Base-by-base conservation (phyloP, 352 stramenopile species). In the Thraustochytrium striatum region DNA sequence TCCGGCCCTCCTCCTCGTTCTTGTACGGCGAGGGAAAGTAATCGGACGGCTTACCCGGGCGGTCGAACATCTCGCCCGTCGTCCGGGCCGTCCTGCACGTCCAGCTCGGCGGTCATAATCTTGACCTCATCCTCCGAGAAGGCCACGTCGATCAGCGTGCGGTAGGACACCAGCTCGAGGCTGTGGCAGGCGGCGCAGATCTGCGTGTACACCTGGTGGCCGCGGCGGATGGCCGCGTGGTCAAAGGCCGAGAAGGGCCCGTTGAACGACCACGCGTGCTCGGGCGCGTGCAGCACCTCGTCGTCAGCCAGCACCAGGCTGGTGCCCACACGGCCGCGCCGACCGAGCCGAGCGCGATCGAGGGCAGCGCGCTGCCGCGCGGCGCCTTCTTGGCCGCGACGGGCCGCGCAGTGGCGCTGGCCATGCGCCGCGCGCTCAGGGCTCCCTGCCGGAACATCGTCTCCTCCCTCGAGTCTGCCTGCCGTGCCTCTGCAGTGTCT, bases 61-160 rank as follows among this genome's bases (percentile, higher is more conserved):
- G 92, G 82, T 99, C 95, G 80, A 98, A 99, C 95, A 99, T 99
- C 87, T 99, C 96, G 52, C 96, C 96, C 83, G 97, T 97, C 94
- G 83, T 99, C 98, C 35, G 96, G 96, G 57, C 94, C 96, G 82
- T 99, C 95, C 9, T 93, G 85, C 44, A 99, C 91, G 58, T 99
- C 95, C 53, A 98, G 94, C 75, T 98, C 94, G 13, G 89, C 89
- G 1, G 93, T 93, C 69, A 97, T 87, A 0, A 83, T 86, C 83
- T 97, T 96, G 16, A 97, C 86, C 59, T 84, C 82, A 44, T 86
- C 61, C 84, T 97, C 92, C 25, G 89, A 93, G 86, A 98, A 95
- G 41, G 94, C 98, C 43, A 99, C 94, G 41, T 95, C 96, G 11
- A 99, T 92, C 8, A 99, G 85, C 86, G 98, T 97, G 83, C 96